Evolutionary conservation across 2,329 filamentous ascomycete genomes (phyloP).

Genomic region (Hypoxylon sp.): DNA sequence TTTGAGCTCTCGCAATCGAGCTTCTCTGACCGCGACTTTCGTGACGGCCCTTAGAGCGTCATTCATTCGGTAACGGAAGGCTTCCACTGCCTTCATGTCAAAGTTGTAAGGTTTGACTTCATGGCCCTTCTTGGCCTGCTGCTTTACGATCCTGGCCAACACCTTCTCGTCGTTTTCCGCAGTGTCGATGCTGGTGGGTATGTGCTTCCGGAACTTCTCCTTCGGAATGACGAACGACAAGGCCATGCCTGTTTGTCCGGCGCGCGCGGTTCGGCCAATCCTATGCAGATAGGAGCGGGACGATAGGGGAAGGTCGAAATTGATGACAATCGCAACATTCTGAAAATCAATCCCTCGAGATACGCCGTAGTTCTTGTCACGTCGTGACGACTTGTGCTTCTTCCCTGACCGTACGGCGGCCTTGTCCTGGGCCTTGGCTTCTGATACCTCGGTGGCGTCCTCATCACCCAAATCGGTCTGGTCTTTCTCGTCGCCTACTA

Average conservation of each 20-base stretch:
- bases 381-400: conserved; percentile 70
- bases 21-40: conserved; percentile 86
- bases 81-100: conserved; percentile 91
- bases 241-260: conserved; percentile 90
- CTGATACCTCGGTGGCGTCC: conserved; percentile 47
- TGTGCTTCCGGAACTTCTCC: conserved; percentile 85
- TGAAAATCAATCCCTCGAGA: conserved; percentile 96
- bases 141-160: conserved; percentile 78
- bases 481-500: conserved; percentile 70
- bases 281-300: conserved; percentile 96
- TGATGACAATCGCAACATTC: conserved; percentile 92
- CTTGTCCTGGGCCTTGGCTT: conserved; percentile 43
- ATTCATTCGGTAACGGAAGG: conserved; percentile 93
- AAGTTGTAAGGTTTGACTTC: conserved; percentile 92
- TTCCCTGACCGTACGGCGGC: conserved; percentile 56
- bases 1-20: conserved; percentile 84
- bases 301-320: conserved; percentile 91
- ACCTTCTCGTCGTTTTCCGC: conserved; percentile 86
- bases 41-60: conserved; percentile 92
- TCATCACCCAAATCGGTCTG: conserved; percentile 48
- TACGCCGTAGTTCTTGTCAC: conserved; percentile 91
- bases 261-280: conserved; percentile 91
- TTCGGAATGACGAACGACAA: conserved; percentile 92
- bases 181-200: conserved; percentile 78
- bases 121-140: conserved; percentile 79